Conservation (phyloP, 148 eudicot species). For the Arbutus unedo region DNA sequence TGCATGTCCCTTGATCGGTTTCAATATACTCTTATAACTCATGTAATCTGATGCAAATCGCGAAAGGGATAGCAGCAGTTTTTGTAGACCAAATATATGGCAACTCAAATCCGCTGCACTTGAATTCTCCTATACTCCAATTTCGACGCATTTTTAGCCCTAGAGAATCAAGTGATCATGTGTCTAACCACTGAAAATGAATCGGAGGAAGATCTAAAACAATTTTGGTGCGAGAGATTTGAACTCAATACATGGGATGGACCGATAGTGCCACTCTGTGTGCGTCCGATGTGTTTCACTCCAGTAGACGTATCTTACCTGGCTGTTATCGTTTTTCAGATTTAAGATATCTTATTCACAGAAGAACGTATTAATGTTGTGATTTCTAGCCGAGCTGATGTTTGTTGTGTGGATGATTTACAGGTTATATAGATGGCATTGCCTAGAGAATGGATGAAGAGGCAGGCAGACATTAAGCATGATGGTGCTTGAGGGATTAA, state of each 20-base stretch:
- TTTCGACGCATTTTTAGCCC: no score
- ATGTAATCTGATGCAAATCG: background rate
- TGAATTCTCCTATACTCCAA: no score
- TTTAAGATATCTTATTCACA: background rate
- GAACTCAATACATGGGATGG: background rate
- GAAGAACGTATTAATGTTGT: no score
- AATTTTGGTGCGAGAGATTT: no score
- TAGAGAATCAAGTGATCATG: no score
- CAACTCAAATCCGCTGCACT: no score
- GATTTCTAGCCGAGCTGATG: background rate
- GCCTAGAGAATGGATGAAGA: background rate
- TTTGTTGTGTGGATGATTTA: background rate
- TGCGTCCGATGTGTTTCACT: background rate
- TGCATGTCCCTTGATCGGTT: background rate
- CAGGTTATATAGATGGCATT: background rate
- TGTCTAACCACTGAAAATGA: no score
- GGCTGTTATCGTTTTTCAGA: background rate
- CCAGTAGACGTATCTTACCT: background rate
- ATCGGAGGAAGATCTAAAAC: no score
- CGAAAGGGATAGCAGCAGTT: background rate
- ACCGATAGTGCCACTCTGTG: slow-evolving; percentile 7
- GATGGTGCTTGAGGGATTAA: background rate
- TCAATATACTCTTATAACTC: background rate
- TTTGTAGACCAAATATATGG: background rate
- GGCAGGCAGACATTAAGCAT: background rate